Conservation (phyloP, 257 asterid species). For the Fraxinus cuspidata region DNA sequence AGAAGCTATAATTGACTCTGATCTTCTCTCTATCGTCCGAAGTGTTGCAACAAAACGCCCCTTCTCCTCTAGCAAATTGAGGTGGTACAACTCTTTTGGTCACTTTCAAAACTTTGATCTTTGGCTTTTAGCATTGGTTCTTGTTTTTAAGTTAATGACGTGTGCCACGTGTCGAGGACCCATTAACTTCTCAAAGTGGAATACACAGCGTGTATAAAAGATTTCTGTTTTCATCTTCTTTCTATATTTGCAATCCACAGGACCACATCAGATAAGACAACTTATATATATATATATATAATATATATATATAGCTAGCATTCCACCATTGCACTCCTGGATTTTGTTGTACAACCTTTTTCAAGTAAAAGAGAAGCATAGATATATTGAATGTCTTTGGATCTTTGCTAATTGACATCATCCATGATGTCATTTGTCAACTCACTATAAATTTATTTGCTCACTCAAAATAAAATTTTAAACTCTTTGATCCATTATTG, state of each 20-base stretch:
- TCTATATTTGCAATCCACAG: neutral
- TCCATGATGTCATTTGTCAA: neutral
- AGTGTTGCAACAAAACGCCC: neutral
- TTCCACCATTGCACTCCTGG: neutral
- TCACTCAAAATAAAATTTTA: no score
- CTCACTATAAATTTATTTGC: neutral
- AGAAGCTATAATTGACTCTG: neutral
- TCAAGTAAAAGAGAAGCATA: neutral
- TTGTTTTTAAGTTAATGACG: neutral
- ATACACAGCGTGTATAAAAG: neutral
- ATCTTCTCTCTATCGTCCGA: neutral
- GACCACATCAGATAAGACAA: neutral
- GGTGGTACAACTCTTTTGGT: neutral
- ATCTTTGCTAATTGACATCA: neutral
- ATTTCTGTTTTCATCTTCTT: neutral
- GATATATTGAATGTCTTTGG: neutral
- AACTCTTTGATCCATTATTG: no score
- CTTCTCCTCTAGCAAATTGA: neutral
- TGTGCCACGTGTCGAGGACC: neutral
- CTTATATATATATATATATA: neutral
- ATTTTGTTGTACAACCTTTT: neutral
- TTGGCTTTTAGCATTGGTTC: neutral
- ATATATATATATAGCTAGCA: neutral
- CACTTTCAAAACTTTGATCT: neutral
- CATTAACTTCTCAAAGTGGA: conserved; percentile 1